These are phyloP conservation scores for Thermothielavioides terrestris DNA, from an alignment of 495 filamentous ascomycete genomes.

Conservation along the genomic window DNA sequence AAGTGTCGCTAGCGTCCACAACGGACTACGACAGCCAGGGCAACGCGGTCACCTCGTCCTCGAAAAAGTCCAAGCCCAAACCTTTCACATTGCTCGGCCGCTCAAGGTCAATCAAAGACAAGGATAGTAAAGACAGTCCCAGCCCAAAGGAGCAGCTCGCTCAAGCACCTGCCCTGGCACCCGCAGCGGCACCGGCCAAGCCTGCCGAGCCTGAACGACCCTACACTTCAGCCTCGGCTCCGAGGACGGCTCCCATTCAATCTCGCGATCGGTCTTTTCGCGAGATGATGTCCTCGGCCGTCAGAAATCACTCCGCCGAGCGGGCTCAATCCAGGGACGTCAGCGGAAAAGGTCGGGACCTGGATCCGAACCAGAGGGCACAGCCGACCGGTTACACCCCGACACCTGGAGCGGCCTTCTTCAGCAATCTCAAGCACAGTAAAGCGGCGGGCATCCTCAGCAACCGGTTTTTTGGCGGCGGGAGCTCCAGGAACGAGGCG, in stretches of 20 bases:
- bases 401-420: conserved; percentile 54
- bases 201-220: conserved; percentile 34
- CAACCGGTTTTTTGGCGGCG: conserved; percentile 72
- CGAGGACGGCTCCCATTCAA: conserved; percentile 50
- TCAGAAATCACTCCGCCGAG: conserved; percentile 57
- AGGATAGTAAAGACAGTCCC: conserved; percentile 33
- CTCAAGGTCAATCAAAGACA: conserved; percentile 58
- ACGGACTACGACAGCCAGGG: conserved; percentile 29
- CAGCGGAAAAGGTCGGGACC: conserved; percentile 36
- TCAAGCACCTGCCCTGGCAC: conserved; percentile 21
- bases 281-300: conserved; percentile 53
- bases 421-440: conserved; percentile 64
- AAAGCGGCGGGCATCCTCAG: conserved; percentile 71
- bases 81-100: conserved; percentile 54
- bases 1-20: conserved; percentile 35
- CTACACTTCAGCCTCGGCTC: conserved; percentile 20
- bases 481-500: conserved; percentile 62
- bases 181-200: conserved; percentile 31
- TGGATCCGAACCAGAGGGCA: conserved; percentile 30
- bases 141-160: conserved; percentile 34
- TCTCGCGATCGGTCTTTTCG: conserved; percentile 54
- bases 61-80: conserved; percentile 45
- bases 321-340: conserved; percentile 38
- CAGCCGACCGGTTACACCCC: conserved; percentile 52
- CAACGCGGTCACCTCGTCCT: conserved; percentile 9